Percentiles rank a stretch among this genome's conserved stretches.
phyloP scores from a whole-genome alignment of 106 monocot genomes.

The Dendrobium huoshanense region DNA sequence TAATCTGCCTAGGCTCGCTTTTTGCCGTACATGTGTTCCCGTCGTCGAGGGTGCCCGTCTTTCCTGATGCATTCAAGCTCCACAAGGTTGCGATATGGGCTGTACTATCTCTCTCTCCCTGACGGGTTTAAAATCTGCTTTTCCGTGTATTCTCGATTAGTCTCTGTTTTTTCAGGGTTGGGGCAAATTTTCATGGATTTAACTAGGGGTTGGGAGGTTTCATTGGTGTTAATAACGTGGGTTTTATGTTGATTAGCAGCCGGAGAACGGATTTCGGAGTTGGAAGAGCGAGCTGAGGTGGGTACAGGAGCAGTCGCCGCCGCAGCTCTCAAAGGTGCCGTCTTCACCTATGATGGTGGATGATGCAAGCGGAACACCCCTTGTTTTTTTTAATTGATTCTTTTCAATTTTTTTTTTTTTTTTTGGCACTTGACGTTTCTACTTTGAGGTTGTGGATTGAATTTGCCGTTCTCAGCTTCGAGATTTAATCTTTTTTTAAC shows the following conservation, averaged over 20 bases:
- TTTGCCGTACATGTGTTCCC: conserved; percentile 44
- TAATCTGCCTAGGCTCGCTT: conserved; percentile 35
- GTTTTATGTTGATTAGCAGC: conserved; percentile 12
- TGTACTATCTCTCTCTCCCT: not conserved
- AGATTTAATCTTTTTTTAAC: too few species aligned
- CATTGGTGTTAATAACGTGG: not conserved
- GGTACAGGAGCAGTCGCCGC: conserved; percentile 44
- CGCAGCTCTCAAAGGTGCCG: conserved; percentile 12
- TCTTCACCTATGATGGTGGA: conserved; percentile 26
- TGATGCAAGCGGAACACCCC: not conserved
- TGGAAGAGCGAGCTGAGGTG: conserved; percentile 32
- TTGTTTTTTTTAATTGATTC: not conserved
- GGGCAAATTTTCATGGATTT: not conserved
- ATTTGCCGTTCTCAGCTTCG: too few species aligned
- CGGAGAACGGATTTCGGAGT: conserved; percentile 25
- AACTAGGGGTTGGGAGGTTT: not conserved
- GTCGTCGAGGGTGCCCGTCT: conserved; percentile 5
- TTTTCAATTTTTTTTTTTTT: not conserved
- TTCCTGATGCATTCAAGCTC: conserved; percentile 19
- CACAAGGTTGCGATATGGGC: conserved; percentile 27
- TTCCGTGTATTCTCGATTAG: not conserved
- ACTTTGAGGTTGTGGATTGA: too few species aligned
- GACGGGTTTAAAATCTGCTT: not conserved
- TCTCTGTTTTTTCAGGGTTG: not conserved
- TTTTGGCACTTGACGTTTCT: too few species aligned